These are phyloP conservation scores for Endoconidiophora polonica DNA, from an alignment of 2,329 filamentous ascomycete species.

Conservation along the genomic window DNA sequence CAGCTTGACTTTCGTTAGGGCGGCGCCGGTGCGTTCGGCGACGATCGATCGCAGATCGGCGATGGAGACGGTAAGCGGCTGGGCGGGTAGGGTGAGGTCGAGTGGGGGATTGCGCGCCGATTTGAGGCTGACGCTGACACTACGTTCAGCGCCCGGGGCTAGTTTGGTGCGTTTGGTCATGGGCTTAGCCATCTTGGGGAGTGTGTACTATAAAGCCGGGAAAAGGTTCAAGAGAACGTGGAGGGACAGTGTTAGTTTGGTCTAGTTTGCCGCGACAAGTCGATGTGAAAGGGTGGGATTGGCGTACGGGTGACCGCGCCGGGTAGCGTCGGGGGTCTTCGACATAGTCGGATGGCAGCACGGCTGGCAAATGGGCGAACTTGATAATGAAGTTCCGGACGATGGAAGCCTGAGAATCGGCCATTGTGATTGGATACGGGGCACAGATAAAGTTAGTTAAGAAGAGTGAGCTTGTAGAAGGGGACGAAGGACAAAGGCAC, in stretches of 20 bases:
- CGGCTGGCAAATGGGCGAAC: slow-evolving; percentile 62
- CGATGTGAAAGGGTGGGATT: background rate
- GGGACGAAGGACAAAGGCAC: background rate
- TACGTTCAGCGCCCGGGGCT: slow-evolving; percentile 36
- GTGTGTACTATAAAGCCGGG: slow-evolving; percentile 40
- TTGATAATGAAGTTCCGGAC: slow-evolving; percentile 67
- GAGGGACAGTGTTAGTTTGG: slow-evolving; percentile 5
- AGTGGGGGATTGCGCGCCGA: slow-evolving; percentile 61
- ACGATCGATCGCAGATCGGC: slow-evolving; percentile 63
- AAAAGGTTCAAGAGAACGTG: slow-evolving; percentile 1
- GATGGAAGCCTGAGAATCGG: slow-evolving; percentile 57
- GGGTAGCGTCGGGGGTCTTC: slow-evolving; percentile 70
- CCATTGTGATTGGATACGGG: slow-evolving; percentile 1
- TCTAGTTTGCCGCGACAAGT: background rate
- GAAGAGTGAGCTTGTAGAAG: too few species aligned
- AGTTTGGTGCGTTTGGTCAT: slow-evolving; percentile 32
- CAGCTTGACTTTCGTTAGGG: slow-evolving; percentile 68
- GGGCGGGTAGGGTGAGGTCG: slow-evolving; percentile 47
- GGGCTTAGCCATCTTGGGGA: slow-evolving; percentile 47
- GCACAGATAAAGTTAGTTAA: background rate
- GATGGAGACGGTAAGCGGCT: slow-evolving; percentile 53
- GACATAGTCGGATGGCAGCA: slow-evolving; percentile 78
- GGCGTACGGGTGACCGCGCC: slow-evolving; percentile 52
- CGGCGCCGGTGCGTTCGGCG: slow-evolving; percentile 42
- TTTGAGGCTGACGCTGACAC: slow-evolving; percentile 46